Base-by-base conservation (phyloP, 345 rosid genomes). In the Hibiscus tridactylites region DNA sequence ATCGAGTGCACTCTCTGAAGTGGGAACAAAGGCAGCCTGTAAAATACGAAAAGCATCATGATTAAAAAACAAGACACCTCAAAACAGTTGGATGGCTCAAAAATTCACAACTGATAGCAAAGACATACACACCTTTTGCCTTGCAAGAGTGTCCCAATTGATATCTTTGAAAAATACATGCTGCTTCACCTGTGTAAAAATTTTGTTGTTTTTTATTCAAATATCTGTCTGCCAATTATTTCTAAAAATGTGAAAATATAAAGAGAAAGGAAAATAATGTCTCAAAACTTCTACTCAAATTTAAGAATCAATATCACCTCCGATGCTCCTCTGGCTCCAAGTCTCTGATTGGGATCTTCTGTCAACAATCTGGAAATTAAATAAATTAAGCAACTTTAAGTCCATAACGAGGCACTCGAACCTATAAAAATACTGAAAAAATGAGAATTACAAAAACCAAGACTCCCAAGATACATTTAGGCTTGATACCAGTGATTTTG, bases 261-360 rank as follows among this genome's bases (percentile, higher is more conserved):
- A 58, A 67, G 15, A 73, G 39, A 47, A 63, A 76, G 11, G 21
- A 57, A 24, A 57, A 15, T 33, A 1, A 19, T 3, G 2, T 9
- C 5, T 33, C 37, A 61, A 66, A 68, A 68, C 16, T 12, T 59
- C 61, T 70, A 58, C 28, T 16, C 52, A 54, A 70, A 72, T 61
- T 39, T 9, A 53, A 73, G 59, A 79, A 52, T 54, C 61, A 37
- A 72, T 16, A 70, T 81, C 76, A 96, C 99, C 99, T 96, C 91
- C 60, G 90, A 78, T 44, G 98, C 98, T 75, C 99, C 99, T 80
- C 88, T 70, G 31, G 96, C 90, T 74, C 99, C 99, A 78, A 96
- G 99, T 84, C 99, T 96, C 83, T 79, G 90, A 80, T 96, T 76
- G 71, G 98, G 98, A 86, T 92, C 99, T 86, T 96, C 99, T 0